Base-by-base conservation (phyloP, 163 green algal genomes). In the Volvox carteri region DNA sequence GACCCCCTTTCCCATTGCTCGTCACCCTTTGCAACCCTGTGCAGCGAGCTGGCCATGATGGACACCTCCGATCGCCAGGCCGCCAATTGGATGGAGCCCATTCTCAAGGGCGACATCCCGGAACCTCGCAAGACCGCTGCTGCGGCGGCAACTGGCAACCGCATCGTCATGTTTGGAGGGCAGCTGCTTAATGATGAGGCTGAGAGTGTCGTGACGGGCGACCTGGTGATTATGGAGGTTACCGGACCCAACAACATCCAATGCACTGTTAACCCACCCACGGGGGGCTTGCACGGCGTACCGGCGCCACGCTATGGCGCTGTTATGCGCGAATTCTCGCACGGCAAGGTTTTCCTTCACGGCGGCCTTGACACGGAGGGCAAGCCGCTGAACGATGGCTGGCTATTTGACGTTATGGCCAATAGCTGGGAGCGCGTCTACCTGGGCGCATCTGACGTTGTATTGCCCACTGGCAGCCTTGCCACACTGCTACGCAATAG, bases 351-450 rank as follows among this genome's bases (percentile, higher is more conserved):
- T 67, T 94, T 98, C 84, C 75, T 98, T 70, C 96, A 96, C 68
- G 96, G 96, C 62, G 96, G 96, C 48, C 48, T 95, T 35, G 91
- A 92, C 75, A 65, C 85, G 3, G 92, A 93, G 18, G 92, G 91
- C 87, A 94, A 93, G 86, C 90, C 92, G 0, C 74, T 97, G 8
- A 95, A 97, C 86, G 95, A 98, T 84, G 96, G 93, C 18, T 98
- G 92, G 85, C 54, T 96, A 39, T 91, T 97, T 37, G 95, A 98
- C 77, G 77, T 95, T 18, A 84, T 93, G 23, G 79, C 86, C 19
- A 89, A 87, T 54, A 86, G 46, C 9, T 98, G 94, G 94, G 86
- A 89, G 75, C 85, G 84, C 25, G 90, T 97, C 44, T 97, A 95
- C 91, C 86, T 92, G 19, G 95, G 91, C 42, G 73, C 93, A 58